These are phyloP conservation scores for Ceratocystis destructans DNA, from an alignment of 2,329 filamentous ascomycete species.

Conservation along the genomic window DNA sequence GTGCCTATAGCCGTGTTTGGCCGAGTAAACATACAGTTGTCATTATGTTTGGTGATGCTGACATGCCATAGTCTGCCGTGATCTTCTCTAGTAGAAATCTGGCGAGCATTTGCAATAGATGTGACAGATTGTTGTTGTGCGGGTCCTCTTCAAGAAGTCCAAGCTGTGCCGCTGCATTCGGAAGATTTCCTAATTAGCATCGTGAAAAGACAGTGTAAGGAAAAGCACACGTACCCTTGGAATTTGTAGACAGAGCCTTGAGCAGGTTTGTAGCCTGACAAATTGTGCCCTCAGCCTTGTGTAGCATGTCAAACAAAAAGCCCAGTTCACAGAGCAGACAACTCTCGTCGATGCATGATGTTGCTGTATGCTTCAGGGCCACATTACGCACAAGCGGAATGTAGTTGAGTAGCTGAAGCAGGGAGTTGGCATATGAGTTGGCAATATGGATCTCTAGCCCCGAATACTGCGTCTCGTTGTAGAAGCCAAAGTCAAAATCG, in stretches of 20 bases:
- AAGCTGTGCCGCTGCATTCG: conserved; percentile 39
- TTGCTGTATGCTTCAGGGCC: conserved; percentile 76
- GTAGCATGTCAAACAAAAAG: conserved; percentile 93
- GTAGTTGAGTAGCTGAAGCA: conserved; percentile 84
- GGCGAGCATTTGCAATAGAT: conserved; percentile 67
- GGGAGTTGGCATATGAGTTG: conserved; percentile 88
- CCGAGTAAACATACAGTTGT: conserved; percentile 42
- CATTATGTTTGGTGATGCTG: conserved; percentile 48
- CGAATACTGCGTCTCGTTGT: conserved; percentile 84
- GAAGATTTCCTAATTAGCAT: not conserved
- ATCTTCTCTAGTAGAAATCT: conserved; percentile 77
- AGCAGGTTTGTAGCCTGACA: conserved; percentile 94
- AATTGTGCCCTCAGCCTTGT: conserved; percentile 85
- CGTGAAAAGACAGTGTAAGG: not conserved
- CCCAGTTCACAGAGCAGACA: conserved; percentile 90
- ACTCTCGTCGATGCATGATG: conserved; percentile 64
- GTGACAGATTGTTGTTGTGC: conserved; percentile 52
- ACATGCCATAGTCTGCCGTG: conserved; percentile 53
- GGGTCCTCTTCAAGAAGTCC: conserved; percentile 76
- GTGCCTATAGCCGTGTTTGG: not conserved
- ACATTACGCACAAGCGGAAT: conserved; percentile 79
- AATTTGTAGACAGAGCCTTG: conserved; percentile 72
- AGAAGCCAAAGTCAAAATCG: conserved; percentile 96
- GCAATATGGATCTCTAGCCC: conserved; percentile 92
- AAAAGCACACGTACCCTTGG: conserved; percentile 44